Conservation (phyloP, 495 filamentous ascomycete species). For the Lophiostoma macrostomum region DNA sequence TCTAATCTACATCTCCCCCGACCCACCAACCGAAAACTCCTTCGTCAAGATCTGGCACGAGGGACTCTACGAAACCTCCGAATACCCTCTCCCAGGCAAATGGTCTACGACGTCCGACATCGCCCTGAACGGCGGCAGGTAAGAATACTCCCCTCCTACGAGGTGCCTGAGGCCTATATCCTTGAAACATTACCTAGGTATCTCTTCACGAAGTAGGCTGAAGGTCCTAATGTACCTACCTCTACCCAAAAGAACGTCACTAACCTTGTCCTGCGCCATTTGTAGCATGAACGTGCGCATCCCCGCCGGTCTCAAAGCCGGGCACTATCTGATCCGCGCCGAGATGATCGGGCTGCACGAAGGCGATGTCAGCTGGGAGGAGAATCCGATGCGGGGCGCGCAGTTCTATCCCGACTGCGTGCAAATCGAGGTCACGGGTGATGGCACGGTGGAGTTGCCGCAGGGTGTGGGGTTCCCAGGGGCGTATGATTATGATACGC, state of each 20-base stretch:
- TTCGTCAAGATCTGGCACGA: conserved; percentile 31
- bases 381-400: conserved; percentile 24
- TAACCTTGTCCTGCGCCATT: too few relatives aligned
- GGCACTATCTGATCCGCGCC: conserved; percentile 32
- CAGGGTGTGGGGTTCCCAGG: conserved; percentile 25
- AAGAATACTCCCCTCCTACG: too few relatives aligned
- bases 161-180: too few relatives aligned
- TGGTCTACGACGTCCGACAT: conserved; percentile 27
- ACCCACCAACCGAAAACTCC: conserved; percentile 33
- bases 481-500: conserved; percentile 17
- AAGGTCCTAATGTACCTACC: too few relatives aligned
- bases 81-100: conserved; percentile 17
- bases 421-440: conserved; percentile 26
- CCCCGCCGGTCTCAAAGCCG: conserved; percentile 16
- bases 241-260: too few relatives aligned
- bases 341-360: conserved; percentile 30
- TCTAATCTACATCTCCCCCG: conserved; percentile 24
- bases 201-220: too few relatives aligned
- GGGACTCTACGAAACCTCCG: conserved; percentile 7
- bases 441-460: conserved; percentile 20
- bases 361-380: conserved; percentile 12
- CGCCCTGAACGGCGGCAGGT: conserved; percentile 9
- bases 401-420: conserved; percentile 33
- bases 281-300: conserved; percentile 25
- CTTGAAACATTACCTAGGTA: too few relatives aligned